These are phyloP conservation scores for Eucalyptus fibrosa DNA, from an alignment of 345 rosid species.

Conservation along the genomic window DNA sequence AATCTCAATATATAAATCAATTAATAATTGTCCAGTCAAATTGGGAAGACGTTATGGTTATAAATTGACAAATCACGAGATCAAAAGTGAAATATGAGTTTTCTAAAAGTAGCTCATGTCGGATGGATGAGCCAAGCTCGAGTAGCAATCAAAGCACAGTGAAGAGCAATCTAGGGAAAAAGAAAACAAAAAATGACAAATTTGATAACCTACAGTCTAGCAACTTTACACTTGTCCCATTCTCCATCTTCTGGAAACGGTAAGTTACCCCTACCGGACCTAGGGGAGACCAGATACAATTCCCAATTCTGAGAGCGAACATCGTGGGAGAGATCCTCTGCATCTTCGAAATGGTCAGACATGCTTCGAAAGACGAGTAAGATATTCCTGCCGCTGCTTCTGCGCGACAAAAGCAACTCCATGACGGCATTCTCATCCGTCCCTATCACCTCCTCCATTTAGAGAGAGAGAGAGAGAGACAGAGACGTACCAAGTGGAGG, in stretches of 20 bases:
- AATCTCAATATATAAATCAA: background rate
- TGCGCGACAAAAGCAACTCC: background rate
- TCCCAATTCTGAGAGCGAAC: background rate
- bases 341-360: background rate
- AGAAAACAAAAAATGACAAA: background rate
- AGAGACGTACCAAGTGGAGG: background rate
- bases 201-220: background rate
- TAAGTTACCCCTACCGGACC: background rate
- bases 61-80: background rate
- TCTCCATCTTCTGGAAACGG: background rate
- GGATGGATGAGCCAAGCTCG: background rate
- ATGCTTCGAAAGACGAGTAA: background rate
- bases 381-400: background rate
- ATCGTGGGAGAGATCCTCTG: background rate
- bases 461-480: background rate
- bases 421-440: background rate
- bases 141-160: background rate
- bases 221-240: background rate
- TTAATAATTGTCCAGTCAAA: background rate
- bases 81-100: background rate
- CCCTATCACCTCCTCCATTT: background rate
- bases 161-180: background rate
- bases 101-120: background rate
- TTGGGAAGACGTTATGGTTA: background rate
- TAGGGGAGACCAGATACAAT: background rate